Evolutionary conservation across 148 eudicot species (phyloP).

Genomic region (Euryodendron excelsum): DNA sequence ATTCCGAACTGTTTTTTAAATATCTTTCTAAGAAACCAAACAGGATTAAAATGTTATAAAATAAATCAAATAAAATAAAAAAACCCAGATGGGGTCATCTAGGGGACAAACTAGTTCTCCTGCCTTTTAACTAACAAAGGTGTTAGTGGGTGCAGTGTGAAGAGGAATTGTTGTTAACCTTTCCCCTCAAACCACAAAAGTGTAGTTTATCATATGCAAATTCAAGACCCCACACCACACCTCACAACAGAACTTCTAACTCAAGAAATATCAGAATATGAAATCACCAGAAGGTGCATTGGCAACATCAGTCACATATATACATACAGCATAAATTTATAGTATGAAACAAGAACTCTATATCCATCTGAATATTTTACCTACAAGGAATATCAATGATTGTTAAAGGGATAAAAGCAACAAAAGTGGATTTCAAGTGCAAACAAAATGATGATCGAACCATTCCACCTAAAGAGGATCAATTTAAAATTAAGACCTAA

Average conservation of each 20-base stretch:
- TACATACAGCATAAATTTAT: neutral
- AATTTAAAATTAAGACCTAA: neutral
- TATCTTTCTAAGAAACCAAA: too few species aligned
- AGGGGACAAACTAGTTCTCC: neutral
- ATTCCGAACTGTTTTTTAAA: too few species aligned
- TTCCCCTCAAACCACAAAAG: neutral
- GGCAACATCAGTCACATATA: too few species aligned
- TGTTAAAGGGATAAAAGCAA: neutral
- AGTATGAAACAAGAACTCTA: neutral
- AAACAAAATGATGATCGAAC: neutral
- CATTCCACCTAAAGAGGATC: neutral
- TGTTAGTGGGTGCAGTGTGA: neutral
- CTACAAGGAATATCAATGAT: neutral
- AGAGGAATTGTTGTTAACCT: neutral
- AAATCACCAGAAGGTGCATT: too few species aligned
- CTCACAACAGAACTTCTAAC: too few species aligned
- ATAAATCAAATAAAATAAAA: too few species aligned
- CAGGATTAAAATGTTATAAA: too few species aligned
- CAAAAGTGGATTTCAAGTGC: neutral
- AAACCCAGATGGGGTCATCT: too few species aligned
- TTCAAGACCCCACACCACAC: too few species aligned
- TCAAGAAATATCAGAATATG: too few species aligned
- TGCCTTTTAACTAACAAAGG: neutral
- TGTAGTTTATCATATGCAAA: too few species aligned
- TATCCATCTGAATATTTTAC: neutral